phyloP scores from a whole-genome alignment of 108 stramenopile genomes.

The Skeletonema potamos region DNA sequence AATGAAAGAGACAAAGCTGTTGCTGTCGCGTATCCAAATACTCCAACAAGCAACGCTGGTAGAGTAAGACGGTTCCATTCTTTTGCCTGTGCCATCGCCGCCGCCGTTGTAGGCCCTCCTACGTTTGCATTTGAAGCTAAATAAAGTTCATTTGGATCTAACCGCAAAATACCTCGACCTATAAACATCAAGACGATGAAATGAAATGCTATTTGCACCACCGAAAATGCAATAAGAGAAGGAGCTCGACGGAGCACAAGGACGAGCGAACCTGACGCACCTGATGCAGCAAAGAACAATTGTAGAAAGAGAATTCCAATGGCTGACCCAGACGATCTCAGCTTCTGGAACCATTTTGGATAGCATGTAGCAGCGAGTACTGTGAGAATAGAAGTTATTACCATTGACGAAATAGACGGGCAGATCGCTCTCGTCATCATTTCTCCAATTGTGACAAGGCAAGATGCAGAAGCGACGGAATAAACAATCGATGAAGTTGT shows the following conservation, averaged over 20 bases:
- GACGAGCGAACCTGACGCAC: conserved; percentile 79
- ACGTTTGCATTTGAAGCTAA: conserved; percentile 92
- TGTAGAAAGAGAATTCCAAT: conserved; percentile 84
- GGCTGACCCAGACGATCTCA: conserved; percentile 62
- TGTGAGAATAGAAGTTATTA: conserved; percentile 74
- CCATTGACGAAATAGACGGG: conserved; percentile 59
- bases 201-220: conserved; percentile 82
- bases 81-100: conserved; percentile 93
- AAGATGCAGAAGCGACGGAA: conserved; percentile 66
- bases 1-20: conserved; percentile 84
- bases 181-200: conserved; percentile 67
- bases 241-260: conserved; percentile 86
- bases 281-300: conserved; percentile 92
- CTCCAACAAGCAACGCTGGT: conserved; percentile 85
- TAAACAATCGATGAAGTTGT: conserved; percentile 58
- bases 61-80: conserved; percentile 84
- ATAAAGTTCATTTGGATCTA: conserved; percentile 74
- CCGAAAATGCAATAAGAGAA: conserved; percentile 79
- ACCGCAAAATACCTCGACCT: conserved; percentile 64
- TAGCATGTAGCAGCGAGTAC: conserved; percentile 72
- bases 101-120: conserved; percentile 91
- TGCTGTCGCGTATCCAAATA: conserved; percentile 91
- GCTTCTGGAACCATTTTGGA: conserved; percentile 63
- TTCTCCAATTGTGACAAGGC: conserved; percentile 62
- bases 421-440: conserved; percentile 59